Base-by-base conservation (phyloP, 352 stramenopile species). In the Elongisporangium undulatum region DNA sequence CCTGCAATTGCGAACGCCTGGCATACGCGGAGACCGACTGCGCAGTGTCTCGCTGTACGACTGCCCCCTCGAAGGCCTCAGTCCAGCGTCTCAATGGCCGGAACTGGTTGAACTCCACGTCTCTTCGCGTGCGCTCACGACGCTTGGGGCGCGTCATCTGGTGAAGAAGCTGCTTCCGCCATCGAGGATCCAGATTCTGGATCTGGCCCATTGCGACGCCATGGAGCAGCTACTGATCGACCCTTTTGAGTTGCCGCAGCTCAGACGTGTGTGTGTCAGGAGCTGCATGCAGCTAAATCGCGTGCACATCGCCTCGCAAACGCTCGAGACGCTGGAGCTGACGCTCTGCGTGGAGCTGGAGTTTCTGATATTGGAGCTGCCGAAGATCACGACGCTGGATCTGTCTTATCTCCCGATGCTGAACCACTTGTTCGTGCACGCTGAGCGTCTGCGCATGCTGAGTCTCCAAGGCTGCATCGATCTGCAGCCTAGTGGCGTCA, bases 401-500 rank as follows among this genome's bases (percentile, higher is more conserved):
- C 58, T 90, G 54, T 88, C 82, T n/a, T 87, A 79, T 23, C 63
- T 90, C 26, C 80, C 80, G 63, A 71, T 66, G 16, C 62, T 92
- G 51, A 82, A 67, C 21, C 69, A 87, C 26, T 52, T 90, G 52
- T 79, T 76, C 51, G 66, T 92, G 24, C 71, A 69, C 19, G 79
- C 78, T 9, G 57, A 63, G 19, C 67, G 71, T 5, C 63, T 92
- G 6, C 63, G 57, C 3, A 52, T 58, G 17, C 59, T 90, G 16
- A 79, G 78, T 19, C 60, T 92, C 2, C 70, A 61, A n/a, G 77
- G 74, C 13, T 85, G 77, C 53, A 66, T 45, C 6, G 69, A 74
- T 48, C 64, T 92, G 3, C 55, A 58, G 49, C 70, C 54, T 5
- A 62, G 68, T 54, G 75, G 72, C 19, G 65, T 74, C 0, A 64